phyloP scores from a whole-genome alignment of 257 asterid species.

The Nicotiana sylvestris region DNA sequence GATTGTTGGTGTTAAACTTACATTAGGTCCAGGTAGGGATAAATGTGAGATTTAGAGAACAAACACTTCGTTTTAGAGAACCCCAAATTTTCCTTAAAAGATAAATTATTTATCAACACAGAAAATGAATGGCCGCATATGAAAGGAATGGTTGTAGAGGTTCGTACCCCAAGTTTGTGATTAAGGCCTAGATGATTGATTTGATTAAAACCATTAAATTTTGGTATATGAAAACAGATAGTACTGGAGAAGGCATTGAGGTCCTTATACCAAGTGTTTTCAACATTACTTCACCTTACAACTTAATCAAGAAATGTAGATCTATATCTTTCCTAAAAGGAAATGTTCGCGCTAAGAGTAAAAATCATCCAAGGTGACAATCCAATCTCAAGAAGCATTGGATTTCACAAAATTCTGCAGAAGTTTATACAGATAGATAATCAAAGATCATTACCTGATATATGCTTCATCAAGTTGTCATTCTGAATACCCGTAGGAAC shows the following conservation, averaged over 20 bases:
- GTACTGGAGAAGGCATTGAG: neutral
- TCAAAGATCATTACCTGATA: constrained; percentile 24
- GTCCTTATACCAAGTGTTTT: neutral
- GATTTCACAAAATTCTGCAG: neutral
- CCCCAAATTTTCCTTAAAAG: neutral
- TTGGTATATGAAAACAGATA: too few species aligned
- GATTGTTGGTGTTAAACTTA: neutral
- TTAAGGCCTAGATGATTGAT: neutral
- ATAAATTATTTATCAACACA: neutral
- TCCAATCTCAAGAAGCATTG: neutral
- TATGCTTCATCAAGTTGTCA: constrained; percentile 21
- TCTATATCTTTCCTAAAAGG: neutral
- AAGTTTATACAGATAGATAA: neutral
- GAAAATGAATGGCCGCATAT: neutral
- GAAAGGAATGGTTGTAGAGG: neutral
- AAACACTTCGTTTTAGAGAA: neutral
- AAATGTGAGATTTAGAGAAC: neutral
- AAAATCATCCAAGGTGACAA: neutral
- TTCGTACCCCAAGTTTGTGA: neutral
- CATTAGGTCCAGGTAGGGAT: neutral
- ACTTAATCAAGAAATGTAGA: neutral
- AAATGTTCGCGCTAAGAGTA: neutral
- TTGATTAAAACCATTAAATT: neutral
- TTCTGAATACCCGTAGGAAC: constrained; percentile 38
- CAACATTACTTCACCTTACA: neutral